Evolutionary conservation across 805 yeast genomes (phyloP), one percentile per base, ranked within the genome.

Genomic region (Yamadazyma takamatsuzukensis): DNA sequence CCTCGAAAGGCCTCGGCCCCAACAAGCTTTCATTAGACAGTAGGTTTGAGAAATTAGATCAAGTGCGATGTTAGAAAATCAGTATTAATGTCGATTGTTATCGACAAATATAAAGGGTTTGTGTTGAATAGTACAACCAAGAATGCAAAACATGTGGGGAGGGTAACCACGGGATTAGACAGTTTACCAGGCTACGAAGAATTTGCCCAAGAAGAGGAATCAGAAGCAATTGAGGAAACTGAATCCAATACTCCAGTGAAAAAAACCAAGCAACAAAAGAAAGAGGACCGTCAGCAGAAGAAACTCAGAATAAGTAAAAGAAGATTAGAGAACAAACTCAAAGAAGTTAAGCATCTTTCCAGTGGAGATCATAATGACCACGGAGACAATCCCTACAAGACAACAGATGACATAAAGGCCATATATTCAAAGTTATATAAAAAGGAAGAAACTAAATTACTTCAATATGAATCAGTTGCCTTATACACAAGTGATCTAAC

Each of bases 401-500:
- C 40, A 8, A 39, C 37, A 12, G 25, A 30, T 6, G 43, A 47
- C 14, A 46, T 59, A 5, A 54, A 51, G 28, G 29, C 29, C n/a
- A 25, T 47, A 1, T 48, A 52, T 30, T 25, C 36, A 8, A 40
- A 47, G 28, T 39, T 52, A 3, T 24, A 33, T 36, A 21, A 40
- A 5, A 32, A 39, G 13, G 24, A 40, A 21, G 53, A 45, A 10
- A 29, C 34, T 23, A 60, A 61, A 39, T 44, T 73, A 3, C 50
- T 74, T 16, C 76, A 76, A 39, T 74, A 68, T 44, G 71, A 72
- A 33, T 80, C 80, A 40, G 68, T 78, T 6, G 70, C 82, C 1
- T 54, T 82, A 2, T 76, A 76, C 45, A 63, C 67, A 33, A 74
- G 72, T 15, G 93, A 84, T 48, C 41, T 81, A 7, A 62, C 59